Conservation (phyloP, 2,329 filamentous ascomycete species). For the Hypoxylon sp. region DNA sequence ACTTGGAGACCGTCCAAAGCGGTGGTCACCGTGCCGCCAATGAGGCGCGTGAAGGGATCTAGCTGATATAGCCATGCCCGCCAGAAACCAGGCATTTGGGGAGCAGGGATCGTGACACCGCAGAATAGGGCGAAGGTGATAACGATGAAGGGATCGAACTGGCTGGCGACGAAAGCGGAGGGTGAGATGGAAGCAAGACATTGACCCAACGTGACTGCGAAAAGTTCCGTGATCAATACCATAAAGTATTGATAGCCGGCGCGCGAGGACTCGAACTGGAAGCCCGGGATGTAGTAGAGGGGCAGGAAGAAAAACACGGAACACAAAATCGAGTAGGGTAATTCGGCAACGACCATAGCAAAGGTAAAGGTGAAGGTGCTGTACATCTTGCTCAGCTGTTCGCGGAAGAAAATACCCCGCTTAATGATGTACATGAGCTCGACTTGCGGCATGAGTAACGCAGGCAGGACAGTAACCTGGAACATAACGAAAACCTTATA, state of each 20-base stretch:
- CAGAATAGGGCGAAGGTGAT: conserved; percentile 90
- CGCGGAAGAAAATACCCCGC: conserved; percentile 87
- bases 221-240: conserved; percentile 85
- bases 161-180: conserved; percentile 81
- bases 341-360: conserved; percentile 84
- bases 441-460: conserved; percentile 86
- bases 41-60: conserved; percentile 85
- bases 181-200: conserved; percentile 83
- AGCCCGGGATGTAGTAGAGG: conserved; percentile 86
- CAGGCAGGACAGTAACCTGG: conserved; percentile 87
- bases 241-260: conserved; percentile 92
- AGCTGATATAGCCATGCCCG: conserved; percentile 85
- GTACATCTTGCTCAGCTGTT: conserved; percentile 90
- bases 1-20: conserved; percentile 79
- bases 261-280: conserved; percentile 73
- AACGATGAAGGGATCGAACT: conserved; percentile 86
- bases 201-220: conserved; percentile 85
- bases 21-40: conserved; percentile 84
- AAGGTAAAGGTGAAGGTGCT: conserved; percentile 82
- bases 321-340: conserved; percentile 87
- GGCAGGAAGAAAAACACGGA: conserved; percentile 86
- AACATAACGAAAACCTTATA: conserved; percentile 93
- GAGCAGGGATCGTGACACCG: conserved; percentile 84
- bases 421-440: conserved; percentile 87
- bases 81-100: conserved; percentile 85